Conservation (phyloP, 345 rosid genomes). For the Geranium brycei region DNA sequence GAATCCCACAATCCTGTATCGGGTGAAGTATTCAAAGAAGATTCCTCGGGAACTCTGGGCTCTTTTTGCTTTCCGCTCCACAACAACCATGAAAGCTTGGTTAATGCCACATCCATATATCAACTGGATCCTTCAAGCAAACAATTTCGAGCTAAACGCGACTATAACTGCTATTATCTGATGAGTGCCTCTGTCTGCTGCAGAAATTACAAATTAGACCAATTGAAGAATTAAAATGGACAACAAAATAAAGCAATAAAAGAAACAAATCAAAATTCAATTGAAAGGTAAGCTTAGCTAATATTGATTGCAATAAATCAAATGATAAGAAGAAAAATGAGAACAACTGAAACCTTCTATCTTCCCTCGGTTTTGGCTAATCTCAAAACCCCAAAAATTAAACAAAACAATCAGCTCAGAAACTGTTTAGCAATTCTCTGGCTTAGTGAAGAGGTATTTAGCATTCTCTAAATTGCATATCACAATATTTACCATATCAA, state of each 20-base stretch:
- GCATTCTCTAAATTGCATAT: neutral
- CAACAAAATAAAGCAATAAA: too few relatives aligned
- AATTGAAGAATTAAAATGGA: too few relatives aligned
- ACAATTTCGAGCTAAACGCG: neutral
- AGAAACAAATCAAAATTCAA: neutral
- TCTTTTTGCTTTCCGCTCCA: constrained; percentile 48
- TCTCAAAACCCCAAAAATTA: neutral
- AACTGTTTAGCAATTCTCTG: neutral
- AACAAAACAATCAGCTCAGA: neutral
- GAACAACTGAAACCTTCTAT: neutral
- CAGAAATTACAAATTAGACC: neutral
- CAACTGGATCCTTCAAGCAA: neutral
- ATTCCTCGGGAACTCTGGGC: constrained; percentile 28
- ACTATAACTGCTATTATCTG: neutral
- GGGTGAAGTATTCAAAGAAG: constrained; percentile 24
- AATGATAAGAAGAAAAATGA: neutral
- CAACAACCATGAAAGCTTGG: constrained; percentile 53
- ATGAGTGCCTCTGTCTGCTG: constrained; percentile 6
- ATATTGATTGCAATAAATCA: neutral
- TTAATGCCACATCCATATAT: constrained; percentile 46
- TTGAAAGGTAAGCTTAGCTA: neutral
- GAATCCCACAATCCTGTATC: constrained; percentile 37
- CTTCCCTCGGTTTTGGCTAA: neutral
- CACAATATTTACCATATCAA: too few relatives aligned
- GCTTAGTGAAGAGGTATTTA: neutral